Percentiles rank a stretch among this genome's conserved stretches.
Conservation (phyloP, 257 asterid species). For the Petrea volubilis region DNA sequence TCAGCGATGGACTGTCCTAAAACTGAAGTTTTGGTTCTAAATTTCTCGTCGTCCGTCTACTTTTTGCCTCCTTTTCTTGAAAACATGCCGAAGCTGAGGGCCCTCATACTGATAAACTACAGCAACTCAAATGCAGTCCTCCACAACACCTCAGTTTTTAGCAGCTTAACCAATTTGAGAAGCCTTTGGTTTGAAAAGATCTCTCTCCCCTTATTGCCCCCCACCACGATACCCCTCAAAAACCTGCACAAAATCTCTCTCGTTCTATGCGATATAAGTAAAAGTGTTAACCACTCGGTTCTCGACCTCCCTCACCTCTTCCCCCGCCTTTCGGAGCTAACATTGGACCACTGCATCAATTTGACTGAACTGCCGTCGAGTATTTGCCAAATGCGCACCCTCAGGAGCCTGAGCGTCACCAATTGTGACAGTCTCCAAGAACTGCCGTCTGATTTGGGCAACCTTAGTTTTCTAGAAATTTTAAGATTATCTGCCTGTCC, state of each 20-base stretch:
- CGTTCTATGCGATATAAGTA: slow-evolving; percentile 64
- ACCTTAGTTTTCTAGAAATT: slow-evolving; percentile 47
- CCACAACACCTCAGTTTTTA: slow-evolving; percentile 59
- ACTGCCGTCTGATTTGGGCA: slow-evolving; percentile 64
- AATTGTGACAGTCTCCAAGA: slow-evolving; percentile 73
- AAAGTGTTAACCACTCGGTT: slow-evolving; percentile 41
- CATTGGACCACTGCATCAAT: slow-evolving; percentile 91
- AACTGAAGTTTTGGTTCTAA: slow-evolving; percentile 84
- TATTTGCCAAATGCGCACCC: slow-evolving; percentile 60
- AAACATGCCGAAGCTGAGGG: slow-evolving; percentile 80
- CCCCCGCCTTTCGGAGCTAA: slow-evolving; percentile 79
- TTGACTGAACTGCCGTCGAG: slow-evolving; percentile 56
- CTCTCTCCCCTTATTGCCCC: slow-evolving; percentile 57
- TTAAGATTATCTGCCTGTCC: slow-evolving; percentile 80
- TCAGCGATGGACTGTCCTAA: slow-evolving; percentile 73
- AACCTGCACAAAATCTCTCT: slow-evolving; percentile 66
- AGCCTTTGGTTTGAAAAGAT: slow-evolving; percentile 92
- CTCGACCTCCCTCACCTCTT: slow-evolving; percentile 60
- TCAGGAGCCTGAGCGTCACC: slow-evolving; percentile 73
- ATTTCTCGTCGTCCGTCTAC: slow-evolving; percentile 63
- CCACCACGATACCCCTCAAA: slow-evolving; percentile 57
- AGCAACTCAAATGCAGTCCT: slow-evolving; percentile 50
- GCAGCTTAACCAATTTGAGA: slow-evolving; percentile 57
- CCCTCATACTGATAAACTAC: slow-evolving; percentile 73
- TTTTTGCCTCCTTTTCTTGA: slow-evolving; percentile 73